Evolutionary conservation across 495 filamentous ascomycete genomes (phyloP).

Genomic region (Lepraria neglecta): DNA sequence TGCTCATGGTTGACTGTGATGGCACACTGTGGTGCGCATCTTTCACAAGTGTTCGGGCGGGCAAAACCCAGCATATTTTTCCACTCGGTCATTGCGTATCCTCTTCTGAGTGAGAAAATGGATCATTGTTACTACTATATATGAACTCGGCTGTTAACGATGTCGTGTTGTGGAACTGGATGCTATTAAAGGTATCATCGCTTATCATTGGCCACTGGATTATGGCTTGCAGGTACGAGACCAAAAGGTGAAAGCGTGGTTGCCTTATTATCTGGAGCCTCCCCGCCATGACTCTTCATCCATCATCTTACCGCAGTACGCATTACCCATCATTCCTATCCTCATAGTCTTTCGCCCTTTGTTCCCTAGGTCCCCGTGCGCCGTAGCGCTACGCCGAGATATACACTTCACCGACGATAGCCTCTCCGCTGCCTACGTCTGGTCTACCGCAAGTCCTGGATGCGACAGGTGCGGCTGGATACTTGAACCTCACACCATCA

Average conservation of each 20-base stretch:
- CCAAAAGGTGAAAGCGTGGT: constrained; percentile 9
- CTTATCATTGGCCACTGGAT: constrained; percentile 1
- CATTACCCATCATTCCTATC: background rate
- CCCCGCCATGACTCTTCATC: constrained; percentile 6
- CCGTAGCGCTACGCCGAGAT: background rate
- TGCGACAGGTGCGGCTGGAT: background rate
- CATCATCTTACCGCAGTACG: background rate
- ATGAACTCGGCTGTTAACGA: background rate
- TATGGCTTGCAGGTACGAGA: background rate
- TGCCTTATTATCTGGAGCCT: background rate
- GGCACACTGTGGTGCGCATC: too few relatives aligned
- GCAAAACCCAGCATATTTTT: too few relatives aligned
- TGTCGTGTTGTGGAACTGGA: background rate
- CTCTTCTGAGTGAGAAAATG: background rate
- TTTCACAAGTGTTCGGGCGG: too few relatives aligned
- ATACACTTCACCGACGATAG: background rate
- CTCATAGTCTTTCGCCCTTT: background rate
- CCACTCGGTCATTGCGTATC: too few relatives aligned
- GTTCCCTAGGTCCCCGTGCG: background rate
- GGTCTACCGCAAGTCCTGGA: background rate
- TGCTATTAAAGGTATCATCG: background rate
- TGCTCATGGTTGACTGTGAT: too few relatives aligned
- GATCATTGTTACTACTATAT: background rate
- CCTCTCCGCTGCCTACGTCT: background rate
- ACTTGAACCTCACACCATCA: background rate